Evolutionary conservation across 768 basidiomycete genomes (phyloP).

Genomic region (Leccinum disarticulatum): DNA sequence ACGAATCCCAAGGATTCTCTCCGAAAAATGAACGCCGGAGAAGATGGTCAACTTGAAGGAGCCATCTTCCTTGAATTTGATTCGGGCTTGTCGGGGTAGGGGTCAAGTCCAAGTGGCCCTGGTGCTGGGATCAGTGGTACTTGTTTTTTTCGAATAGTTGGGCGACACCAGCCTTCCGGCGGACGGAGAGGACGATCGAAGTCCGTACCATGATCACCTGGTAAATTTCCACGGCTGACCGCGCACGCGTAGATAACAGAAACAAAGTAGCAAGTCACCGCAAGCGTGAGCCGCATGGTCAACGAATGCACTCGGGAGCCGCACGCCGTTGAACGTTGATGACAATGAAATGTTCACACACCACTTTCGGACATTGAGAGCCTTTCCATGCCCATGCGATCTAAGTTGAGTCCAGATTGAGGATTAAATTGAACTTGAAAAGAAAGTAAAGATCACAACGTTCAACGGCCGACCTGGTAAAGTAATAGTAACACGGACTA

Average conservation of each 20-base stretch:
- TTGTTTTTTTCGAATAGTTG: constrained; percentile 1
- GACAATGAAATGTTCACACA: too few species aligned
- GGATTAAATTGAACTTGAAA: not conserved
- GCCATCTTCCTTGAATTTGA: constrained; percentile 57
- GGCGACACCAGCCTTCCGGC: not conserved
- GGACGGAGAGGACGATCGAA: not conserved
- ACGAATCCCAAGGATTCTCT: constrained; percentile 68
- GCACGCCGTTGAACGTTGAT: too few species aligned
- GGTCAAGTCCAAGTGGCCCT: constrained; percentile 28
- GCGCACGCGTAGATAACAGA: constrained; percentile 13
- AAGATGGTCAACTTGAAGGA: constrained; percentile 74
- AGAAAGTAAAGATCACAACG: too few species aligned
- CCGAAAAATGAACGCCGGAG: constrained; percentile 75
- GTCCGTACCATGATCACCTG: not conserved
- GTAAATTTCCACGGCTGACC: constrained; percentile 9
- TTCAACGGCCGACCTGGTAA: too few species aligned
- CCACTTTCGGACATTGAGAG: too few species aligned
- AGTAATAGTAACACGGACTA: too few species aligned
- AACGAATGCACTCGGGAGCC: too few species aligned
- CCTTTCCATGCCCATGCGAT: too few species aligned
- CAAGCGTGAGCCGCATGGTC: too few species aligned
- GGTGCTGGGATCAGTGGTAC: not conserved
- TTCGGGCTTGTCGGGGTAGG: constrained; percentile 48
- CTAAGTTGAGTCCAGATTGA: too few species aligned
- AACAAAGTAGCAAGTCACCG: not conserved